phyloP scores from a whole-genome alignment of 129 eudicot species.

The Helichrysum umbraculigerum region DNA sequence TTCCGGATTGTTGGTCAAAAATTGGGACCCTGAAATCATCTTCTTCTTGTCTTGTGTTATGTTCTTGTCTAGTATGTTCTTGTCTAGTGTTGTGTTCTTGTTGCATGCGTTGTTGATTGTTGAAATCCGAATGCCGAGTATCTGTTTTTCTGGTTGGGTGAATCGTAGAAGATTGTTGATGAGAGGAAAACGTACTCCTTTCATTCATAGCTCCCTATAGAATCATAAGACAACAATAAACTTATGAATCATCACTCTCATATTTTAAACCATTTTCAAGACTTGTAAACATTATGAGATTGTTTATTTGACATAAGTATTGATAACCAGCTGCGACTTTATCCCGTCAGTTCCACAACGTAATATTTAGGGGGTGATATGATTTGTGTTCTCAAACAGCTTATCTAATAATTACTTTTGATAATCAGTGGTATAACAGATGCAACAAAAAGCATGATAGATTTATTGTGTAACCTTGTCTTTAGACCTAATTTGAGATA shows the following conservation, averaged over 20 bases:
- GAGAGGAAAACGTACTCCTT: conserved; percentile 43
- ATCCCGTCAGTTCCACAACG: background rate
- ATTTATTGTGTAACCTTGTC: no score
- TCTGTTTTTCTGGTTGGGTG: conserved; percentile 45
- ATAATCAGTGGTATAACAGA: background rate
- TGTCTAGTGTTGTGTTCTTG: conserved; percentile 48
- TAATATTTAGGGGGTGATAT: background rate
- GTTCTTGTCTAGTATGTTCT: conserved; percentile 58
- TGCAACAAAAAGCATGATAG: background rate
- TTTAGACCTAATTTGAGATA: background rate
- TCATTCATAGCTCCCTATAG: conserved; percentile 63
- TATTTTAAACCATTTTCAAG: background rate
- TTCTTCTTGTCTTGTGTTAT: conserved; percentile 53
- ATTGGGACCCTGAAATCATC: conserved; percentile 84
- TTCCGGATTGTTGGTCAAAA: conserved; percentile 56
- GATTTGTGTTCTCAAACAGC: background rate
- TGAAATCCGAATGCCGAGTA: conserved; percentile 39
- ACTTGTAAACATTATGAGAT: background rate
- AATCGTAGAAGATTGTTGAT: conserved; percentile 45
- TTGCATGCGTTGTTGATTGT: conserved; percentile 40
- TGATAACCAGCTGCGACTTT: background rate
- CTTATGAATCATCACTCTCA: background rate
- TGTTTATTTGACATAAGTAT: background rate
- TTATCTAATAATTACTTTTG: background rate
- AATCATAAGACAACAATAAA: conserved; percentile 21